Base-by-base conservation (phyloP, 495 filamentous ascomycete genomes). In the Aspergillus homomorphus region DNA sequence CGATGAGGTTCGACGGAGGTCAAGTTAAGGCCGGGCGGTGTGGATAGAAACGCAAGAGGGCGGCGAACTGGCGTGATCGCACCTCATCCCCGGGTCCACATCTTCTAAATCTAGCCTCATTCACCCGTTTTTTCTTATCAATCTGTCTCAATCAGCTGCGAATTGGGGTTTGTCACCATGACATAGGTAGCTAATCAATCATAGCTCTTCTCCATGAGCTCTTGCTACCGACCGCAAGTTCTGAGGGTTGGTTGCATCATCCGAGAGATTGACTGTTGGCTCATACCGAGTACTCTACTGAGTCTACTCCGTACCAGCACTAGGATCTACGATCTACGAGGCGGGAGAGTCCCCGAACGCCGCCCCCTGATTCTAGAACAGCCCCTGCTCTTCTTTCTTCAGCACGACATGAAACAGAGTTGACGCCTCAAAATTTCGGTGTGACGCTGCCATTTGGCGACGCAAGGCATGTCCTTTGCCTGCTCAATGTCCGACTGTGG, bases 31-130 rank as follows among this genome's bases (percentile, higher is more conserved):
- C 6, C 33, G 33, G 48, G 48, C 48, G 43, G 41, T 55, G 41
- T 28, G 42, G 54, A 45, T 8, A 12, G 19, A 14, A 53, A 56
- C 58, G 54, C 65, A 66, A 65, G 44, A 65, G 38, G 12, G 56
- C 62, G 64, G 61, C 69, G 56, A 56, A 63, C 66, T 73, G 70
- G 69, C 70, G 69, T 73, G 70, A 73, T 73, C 67, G 64, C 59
- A 67, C 53, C 66, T 66, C 63, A 69, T 63, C 57, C 45, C 38
- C 57, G 63, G 63, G 59, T 63, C 67, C 63, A 58, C 62, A 50
- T 46, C 53, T 7, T 45, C 49, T 46, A 22, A 38, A 14, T 44
- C 53, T 53, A 30, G 4, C 26, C 26, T 30, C 26, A 4, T 30
- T 30, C 33, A 5, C 33, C 33, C 5, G 33, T 38, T n/a, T n/a